These are phyloP conservation scores for Colletotrichum sp. DNA, from an alignment of 2,329 filamentous ascomycete genomes.

Conservation along the genomic window DNA sequence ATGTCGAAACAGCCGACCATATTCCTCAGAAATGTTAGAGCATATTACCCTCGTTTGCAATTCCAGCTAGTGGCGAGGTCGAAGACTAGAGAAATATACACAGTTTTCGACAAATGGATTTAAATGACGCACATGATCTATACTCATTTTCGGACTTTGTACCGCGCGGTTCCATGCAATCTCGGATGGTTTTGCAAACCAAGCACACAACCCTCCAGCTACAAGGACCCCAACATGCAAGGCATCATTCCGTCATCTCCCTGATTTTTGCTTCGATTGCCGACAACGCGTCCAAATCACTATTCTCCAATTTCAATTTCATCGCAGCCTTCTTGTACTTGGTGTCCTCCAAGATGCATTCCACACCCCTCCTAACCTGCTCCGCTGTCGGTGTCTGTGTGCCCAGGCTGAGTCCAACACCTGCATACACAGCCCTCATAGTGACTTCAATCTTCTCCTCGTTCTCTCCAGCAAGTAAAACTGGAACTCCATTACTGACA, in stretches of 20 bases:
- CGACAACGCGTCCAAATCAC: not conserved
- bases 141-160: not conserved
- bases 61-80: not conserved
- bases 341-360: not conserved
- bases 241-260: not conserved
- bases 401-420: conserved; percentile 48
- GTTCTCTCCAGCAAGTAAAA: conserved; percentile 48
- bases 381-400: conserved; percentile 35
- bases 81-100: not conserved
- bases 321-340: conserved; percentile 9
- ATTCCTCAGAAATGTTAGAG: not conserved
- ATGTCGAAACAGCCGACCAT: not conserved
- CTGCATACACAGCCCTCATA: conserved; percentile 44
- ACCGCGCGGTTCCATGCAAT: not conserved
- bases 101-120: not conserved
- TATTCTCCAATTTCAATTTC: conserved; percentile 1
- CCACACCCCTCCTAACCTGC: not conserved
- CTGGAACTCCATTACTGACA: conserved; percentile 49
- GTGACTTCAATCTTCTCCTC: conserved; percentile 48
- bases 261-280: not conserved
- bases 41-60: not conserved
- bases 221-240: not conserved
- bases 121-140: not conserved
- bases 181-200: not conserved
- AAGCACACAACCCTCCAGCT: not conserved